phyloP scores from a whole-genome alignment of 768 basidiomycete species.

The Mycena filopes region DNA sequence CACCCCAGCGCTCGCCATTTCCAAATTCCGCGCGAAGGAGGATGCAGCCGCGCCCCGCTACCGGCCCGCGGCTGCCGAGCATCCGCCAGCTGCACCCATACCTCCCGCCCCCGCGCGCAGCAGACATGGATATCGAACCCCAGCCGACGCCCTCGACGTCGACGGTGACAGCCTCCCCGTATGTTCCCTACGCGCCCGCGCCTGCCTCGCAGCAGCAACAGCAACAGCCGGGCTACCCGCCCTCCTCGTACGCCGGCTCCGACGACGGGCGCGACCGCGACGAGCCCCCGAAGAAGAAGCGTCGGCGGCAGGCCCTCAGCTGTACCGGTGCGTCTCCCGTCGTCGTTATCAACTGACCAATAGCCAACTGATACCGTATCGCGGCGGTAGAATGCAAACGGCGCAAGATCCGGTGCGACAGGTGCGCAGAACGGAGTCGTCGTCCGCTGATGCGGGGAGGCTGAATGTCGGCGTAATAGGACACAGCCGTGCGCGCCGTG shows the following conservation, averaged over 20 bases:
- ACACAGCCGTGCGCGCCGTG: slow-evolving; percentile 87
- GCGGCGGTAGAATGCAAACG: slow-evolving; percentile 82
- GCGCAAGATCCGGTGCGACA: slow-evolving; percentile 90
- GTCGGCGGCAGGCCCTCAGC: slow-evolving; percentile 83
- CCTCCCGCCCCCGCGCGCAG: slow-evolving; percentile 58
- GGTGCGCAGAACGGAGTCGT: slow-evolving; percentile 59
- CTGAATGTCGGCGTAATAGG: slow-evolving; percentile 47
- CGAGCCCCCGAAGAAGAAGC: slow-evolving; percentile 82
- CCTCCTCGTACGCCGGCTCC: slow-evolving; percentile 40
- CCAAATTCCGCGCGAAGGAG: background rate
- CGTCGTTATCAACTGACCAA: slow-evolving; percentile 23
- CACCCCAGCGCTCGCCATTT: too few relatives aligned
- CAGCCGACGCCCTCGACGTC: slow-evolving; percentile 42
- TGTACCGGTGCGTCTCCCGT: slow-evolving; percentile 72
- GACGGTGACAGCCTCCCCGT: slow-evolving; percentile 31
- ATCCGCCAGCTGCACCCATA: slow-evolving; percentile 77
- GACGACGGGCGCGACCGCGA: slow-evolving; percentile 66
- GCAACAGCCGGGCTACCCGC: slow-evolving; percentile 30
- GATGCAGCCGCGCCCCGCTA: slow-evolving; percentile 16
- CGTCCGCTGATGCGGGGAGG: background rate
- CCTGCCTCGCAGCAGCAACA: background rate
- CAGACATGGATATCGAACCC: slow-evolving; percentile 31
- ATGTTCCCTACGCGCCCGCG: slow-evolving; percentile 31
- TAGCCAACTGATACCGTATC: slow-evolving; percentile 25
- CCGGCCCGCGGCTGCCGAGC: slow-evolving; percentile 58